These are phyloP conservation scores for Amylocystis lapponica DNA, from an alignment of 768 basidiomycete species.

Conservation along the genomic window DNA sequence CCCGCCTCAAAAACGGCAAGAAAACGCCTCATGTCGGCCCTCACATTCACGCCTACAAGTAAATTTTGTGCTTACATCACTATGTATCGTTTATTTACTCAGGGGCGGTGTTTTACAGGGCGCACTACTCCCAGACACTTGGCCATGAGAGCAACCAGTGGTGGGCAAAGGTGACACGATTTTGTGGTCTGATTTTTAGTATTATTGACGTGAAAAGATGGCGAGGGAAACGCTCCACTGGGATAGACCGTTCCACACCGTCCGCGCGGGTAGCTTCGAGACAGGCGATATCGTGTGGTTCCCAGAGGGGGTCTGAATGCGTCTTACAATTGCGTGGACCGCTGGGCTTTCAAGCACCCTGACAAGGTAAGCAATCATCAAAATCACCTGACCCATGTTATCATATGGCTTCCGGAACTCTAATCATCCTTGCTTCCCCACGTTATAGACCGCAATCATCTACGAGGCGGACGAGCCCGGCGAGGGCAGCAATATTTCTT, in stretches of 20 bases:
- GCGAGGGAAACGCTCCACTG: conserved; percentile 78
- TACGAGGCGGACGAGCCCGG: conserved; percentile 97
- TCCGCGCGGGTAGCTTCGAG: conserved; percentile 76
- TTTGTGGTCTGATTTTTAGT: neutral
- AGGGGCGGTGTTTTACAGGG: too few relatives aligned
- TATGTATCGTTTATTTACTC: too few relatives aligned
- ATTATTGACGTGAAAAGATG: conserved; percentile 31
- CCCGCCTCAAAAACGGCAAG: conserved; percentile 56
- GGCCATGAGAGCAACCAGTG: conserved; percentile 76
- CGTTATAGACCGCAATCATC: conserved; percentile 80
- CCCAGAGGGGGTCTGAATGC: conserved; percentile 89
- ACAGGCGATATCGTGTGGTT: conserved; percentile 93
- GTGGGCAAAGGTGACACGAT: conserved; percentile 68
- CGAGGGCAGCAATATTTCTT: conserved; percentile 71
- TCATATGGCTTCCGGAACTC: too few relatives aligned
- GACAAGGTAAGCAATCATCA: too few relatives aligned
- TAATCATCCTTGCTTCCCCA: neutral
- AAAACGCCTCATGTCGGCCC: conserved; percentile 80
- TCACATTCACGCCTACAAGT: conserved; percentile 63
- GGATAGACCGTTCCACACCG: conserved; percentile 86
- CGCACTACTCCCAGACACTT: conserved; percentile 61
- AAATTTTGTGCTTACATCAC: neutral
- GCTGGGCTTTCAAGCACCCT: conserved; percentile 90
- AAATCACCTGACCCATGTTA: too few relatives aligned
- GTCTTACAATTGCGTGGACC: conserved; percentile 96